Evolutionary conservation across 495 filamentous ascomycete species (phyloP).

Genomic region (Talaromyces ruber): DNA sequence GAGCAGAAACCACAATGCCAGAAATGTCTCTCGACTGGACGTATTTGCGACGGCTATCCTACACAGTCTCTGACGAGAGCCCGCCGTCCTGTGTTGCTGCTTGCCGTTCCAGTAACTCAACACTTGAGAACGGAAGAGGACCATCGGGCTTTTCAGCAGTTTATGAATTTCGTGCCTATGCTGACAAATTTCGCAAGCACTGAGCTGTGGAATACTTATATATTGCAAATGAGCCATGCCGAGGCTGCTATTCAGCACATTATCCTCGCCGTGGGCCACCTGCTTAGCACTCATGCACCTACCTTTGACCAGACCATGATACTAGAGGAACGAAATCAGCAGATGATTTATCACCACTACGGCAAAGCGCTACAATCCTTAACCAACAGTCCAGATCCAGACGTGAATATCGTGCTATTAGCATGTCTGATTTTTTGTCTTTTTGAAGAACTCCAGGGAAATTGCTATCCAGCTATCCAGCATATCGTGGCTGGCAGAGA

Average conservation of each 20-base stretch:
- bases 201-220: conserved; percentile 48
- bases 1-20: conserved; percentile 46
- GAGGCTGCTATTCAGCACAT: conserved; percentile 58
- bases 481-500: not conserved
- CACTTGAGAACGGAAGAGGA: conserved; percentile 28
- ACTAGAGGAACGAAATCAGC: not conserved
- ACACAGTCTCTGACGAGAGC: conserved; percentile 17
- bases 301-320: not conserved
- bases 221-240: conserved; percentile 51
- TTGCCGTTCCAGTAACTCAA: not conserved
- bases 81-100: conserved; percentile 12
- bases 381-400: not conserved
- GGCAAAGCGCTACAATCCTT: not conserved
- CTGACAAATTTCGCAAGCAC: conserved; percentile 56
- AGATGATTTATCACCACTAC: not conserved
- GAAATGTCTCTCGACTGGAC: conserved; percentile 45
- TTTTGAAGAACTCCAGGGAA: conserved; percentile 2
- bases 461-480: conserved; percentile 1
- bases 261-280: conserved; percentile 35
- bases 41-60: conserved; percentile 49
- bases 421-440: conserved; percentile 1
- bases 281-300: not conserved
- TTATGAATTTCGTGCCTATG: conserved; percentile 47
- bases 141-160: conserved; percentile 50
- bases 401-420: conserved; percentile 1